Evolutionary conservation across 2,329 filamentous ascomycete genomes (phyloP), one percentile per base, ranked within the genome.

Genomic region (Fusarium lyarnte): DNA sequence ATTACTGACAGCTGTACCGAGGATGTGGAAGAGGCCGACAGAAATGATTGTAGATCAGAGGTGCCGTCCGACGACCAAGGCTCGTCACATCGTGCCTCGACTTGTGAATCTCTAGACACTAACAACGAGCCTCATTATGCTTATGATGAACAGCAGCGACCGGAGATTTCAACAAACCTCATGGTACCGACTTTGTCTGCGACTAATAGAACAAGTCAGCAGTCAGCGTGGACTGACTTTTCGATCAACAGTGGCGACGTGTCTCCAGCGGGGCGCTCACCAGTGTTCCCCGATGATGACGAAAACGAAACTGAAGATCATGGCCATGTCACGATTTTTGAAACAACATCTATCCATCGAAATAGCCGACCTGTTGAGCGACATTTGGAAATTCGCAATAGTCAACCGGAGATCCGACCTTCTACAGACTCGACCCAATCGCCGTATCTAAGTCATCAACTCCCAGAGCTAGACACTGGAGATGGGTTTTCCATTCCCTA

Each of bases 221-320:
- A 87, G 59, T 89, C 88, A 4, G 82, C 84, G n/a, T 90, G 88
- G 88, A 90, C 88, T 31, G 88, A 90, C 74, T 86, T 87, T 66
- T 89, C 88, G 1, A 81, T 90, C 14, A 87, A 87, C 21, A 89
- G 87, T 64, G 83, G 82, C 25, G 86, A 87, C 66, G 73, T 71
- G n/a, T 80, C 81, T 17, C 79, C 80, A 43, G 68, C 58, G 14
- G 70, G 74, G 21, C 76, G 73, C 51, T 80, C 80, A 12, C 76
- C 80, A 21, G 77, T 72, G 31, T 69, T 79, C 58, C 78, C 76
- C n/a, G 74, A 73, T 35, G 72, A 76, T 25, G 68, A 74, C 19
- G 74, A 76, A 41, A 69, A 77, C 27, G 79, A 79, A 43, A 74
- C 76, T 36, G 74, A 75, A 6, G 68, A 76, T 11, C 79, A 75